Evolutionary conservation across 768 basidiomycete genomes (phyloP).

Genomic region (Suillus clintonianus): DNA sequence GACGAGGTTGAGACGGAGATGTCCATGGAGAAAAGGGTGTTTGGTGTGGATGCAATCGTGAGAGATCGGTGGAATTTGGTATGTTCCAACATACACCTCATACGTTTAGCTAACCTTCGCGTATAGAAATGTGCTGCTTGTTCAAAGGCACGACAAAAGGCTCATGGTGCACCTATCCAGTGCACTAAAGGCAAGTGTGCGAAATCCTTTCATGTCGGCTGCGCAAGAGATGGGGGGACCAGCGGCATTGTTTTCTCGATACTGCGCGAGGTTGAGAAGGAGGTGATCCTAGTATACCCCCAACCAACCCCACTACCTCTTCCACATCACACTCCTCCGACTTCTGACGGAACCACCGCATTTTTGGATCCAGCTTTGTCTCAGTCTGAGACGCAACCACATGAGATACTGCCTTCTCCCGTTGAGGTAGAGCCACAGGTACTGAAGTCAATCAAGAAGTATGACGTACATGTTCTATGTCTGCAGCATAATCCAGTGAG

Average conservation of each 20-base stretch:
- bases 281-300: conserved; percentile 66
- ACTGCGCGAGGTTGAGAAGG: conserved; percentile 75
- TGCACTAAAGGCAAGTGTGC: conserved; percentile 94
- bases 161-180: conserved; percentile 83
- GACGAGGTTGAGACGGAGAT: conserved; percentile 57
- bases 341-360: conserved; percentile 7
- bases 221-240: conserved; percentile 64
- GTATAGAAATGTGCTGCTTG: conserved; percentile 91
- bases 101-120: background rate
- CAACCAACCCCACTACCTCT: conserved; percentile 12
- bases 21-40: conserved; percentile 54
- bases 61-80: conserved; percentile 94
- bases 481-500: conserved; percentile 89
- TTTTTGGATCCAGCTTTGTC: background rate
- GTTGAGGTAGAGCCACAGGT: conserved; percentile 30
- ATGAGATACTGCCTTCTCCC: conserved; percentile 3
- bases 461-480: conserved; percentile 77
- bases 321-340: conserved; percentile 1
- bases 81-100: conserved; percentile 24
- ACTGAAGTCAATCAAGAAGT: conserved; percentile 72
- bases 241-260: conserved; percentile 61
- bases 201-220: conserved; percentile 91
- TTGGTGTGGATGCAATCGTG: conserved; percentile 86
- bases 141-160: conserved; percentile 62
- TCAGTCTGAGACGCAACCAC: background rate